Evolutionary conservation across 2,329 filamentous ascomycete species (phyloP), one percentile per base, ranked within the genome.

Genomic region (Fonsecaea monophora): DNA sequence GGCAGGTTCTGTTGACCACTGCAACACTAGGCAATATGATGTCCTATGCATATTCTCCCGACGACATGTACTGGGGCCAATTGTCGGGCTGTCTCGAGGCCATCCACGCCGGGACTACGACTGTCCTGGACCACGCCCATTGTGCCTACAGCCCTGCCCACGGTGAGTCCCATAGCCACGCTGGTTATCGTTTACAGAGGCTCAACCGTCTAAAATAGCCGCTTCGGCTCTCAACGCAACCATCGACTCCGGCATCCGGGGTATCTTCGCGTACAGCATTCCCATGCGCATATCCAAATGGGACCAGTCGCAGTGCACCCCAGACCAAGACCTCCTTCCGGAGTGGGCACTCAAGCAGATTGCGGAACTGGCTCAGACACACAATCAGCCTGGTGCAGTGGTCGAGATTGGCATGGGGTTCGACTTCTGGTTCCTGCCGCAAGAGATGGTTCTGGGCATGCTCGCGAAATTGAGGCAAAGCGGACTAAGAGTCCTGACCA

Each of bases 51-150:
- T 80, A 78, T 66, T 70, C 64, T 2, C 69, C 77, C 3, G 74
- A 78, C 6, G 82, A 84, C 56, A 70, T 82, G 4, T 83, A 81
- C 71, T 81, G 80, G 76, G 79, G 80, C 48, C 66, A 72, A 42
- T 53, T 71, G 38, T 60, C 63, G 2, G 68, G 70, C 10, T 62
- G 58, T 53, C 61, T 71, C 18, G 70, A 71, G 56, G 64, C 66
- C 1, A 60, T 72, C 40, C 45, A 72, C 53, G 61, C 64, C 8
- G 70, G 70, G 6, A 72, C 70, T 2, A 72, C 74, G 9, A 68
- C 73, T 0, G 74, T 77, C 7, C 68, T 77, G 6, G 76, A 78
- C 53, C 76, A 78, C 70, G 73, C 75, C 0, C 75, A 78, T 66
- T 68, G 75, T 65, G 74, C 65, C 18, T 72, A 73, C 53, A 69